Conservation (phyloP, 306 rosid species). For the Lithocarpus polystachyus region DNA sequence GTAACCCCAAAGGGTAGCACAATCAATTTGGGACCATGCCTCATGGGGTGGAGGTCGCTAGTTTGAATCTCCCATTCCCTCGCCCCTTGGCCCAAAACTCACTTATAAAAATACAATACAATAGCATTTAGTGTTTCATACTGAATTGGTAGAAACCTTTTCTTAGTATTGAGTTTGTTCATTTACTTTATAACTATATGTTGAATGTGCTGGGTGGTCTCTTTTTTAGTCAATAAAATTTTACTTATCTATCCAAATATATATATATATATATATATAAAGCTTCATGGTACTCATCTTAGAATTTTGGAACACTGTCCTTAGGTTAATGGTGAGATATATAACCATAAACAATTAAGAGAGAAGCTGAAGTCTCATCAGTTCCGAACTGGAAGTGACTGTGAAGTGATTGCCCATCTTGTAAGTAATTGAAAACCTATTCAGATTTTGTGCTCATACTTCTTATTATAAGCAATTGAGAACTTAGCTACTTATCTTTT, state of each 20-base stretch:
- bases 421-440: slow-evolving; percentile 51
- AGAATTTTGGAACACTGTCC: slow-evolving; percentile 26
- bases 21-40: no score
- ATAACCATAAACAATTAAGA: slow-evolving; percentile 77
- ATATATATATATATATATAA: background rate
- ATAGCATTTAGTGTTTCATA: background rate
- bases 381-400: slow-evolving; percentile 89
- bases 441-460: background rate
- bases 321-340: slow-evolving; percentile 97
- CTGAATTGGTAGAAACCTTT: background rate
- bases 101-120: no score
- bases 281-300: background rate
- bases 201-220: no score
- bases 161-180: no score
- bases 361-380: slow-evolving; percentile 65
- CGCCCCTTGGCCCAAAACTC: no score
- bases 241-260: no score
- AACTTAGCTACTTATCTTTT: slow-evolving; percentile 26
- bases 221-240: no score
- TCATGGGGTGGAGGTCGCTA: no score
- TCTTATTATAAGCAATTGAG: background rate
- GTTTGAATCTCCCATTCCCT: no score
- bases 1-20: no score
- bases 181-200: no score
- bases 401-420: slow-evolving; percentile 98